A percentile compares a stretch with the other conserved stretches of the same genome.
Evolutionary conservation across 345 rosid species (phyloP).

Genomic region (Eucalyptus polybractea): DNA sequence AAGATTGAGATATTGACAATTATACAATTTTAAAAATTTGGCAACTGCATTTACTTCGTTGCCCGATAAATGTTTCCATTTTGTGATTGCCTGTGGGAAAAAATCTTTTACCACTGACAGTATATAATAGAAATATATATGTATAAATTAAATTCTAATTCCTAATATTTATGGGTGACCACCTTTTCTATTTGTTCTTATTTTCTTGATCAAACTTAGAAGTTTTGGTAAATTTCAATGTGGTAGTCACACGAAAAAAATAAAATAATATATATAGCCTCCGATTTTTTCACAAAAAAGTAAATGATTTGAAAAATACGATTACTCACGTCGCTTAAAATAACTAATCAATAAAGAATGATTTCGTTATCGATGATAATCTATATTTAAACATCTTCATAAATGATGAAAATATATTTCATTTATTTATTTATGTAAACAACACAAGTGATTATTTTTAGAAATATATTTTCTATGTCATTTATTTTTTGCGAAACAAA

Average conservation of each 20-base stretch:
- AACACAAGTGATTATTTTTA: no score
- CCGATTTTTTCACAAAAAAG: accelerated
- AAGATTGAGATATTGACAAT: not conserved
- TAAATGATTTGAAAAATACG: no score
- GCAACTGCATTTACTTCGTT: not conserved
- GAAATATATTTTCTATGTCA: no score
- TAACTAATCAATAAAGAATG: not conserved
- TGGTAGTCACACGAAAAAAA: not conserved
- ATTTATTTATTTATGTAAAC: no score
- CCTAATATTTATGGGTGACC: not conserved
- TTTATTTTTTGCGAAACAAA: no score
- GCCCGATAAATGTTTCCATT: not conserved
- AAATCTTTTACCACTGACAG: not conserved
- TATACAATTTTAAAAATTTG: not conserved
- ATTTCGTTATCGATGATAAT: no score
- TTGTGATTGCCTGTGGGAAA: not conserved
- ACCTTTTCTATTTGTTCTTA: not conserved
- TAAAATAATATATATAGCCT: no score
- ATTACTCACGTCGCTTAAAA: no score
- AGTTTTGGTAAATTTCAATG: not conserved
- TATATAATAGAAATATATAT: not conserved
- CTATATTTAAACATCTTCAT: not conserved
- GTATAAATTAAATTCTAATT: not conserved
- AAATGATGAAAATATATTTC: not conserved
- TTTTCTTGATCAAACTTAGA: not conserved